Evolutionary conservation across 192 early-diverging fungal genomes (phyloP).

Genomic region (Rhizophlyctis rosea): DNA sequence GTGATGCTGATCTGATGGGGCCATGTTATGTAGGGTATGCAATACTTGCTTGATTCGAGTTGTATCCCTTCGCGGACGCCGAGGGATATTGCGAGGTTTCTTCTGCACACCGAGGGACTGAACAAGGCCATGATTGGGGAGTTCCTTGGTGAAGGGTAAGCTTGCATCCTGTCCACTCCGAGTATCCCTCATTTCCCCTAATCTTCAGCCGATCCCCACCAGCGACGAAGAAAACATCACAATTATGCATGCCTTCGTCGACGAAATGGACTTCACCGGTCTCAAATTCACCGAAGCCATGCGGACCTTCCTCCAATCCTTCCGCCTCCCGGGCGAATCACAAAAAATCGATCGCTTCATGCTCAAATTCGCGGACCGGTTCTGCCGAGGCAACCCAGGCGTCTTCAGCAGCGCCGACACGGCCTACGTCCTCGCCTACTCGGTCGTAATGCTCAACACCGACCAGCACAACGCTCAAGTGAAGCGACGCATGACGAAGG

Average conservation of each 20-base stretch:
- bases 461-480: conserved; percentile 88
- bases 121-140: conserved; percentile 90
- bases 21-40: conserved; percentile 69
- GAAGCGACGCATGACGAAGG: conserved; percentile 79
- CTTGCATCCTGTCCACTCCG: conserved; percentile 9
- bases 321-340: conserved; percentile 88
- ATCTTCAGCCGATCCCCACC: too few species aligned
- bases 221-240: conserved; percentile 84
- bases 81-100: conserved; percentile 69
- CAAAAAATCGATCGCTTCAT: conserved; percentile 98
- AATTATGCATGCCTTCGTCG: conserved; percentile 97
- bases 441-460: conserved; percentile 91
- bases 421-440: conserved; percentile 90
- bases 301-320: conserved; percentile 78
- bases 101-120: conserved; percentile 73
- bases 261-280: conserved; percentile 76
- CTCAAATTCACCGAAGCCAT: conserved; percentile 78
- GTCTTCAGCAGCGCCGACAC: conserved; percentile 89
- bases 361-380: conserved; percentile 96
- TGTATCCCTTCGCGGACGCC: conserved; percentile 69
- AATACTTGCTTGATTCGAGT: conserved; percentile 62
- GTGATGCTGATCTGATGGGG: too few species aligned
- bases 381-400: conserved; percentile 75
- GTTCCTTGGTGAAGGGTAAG: conserved; percentile 84
- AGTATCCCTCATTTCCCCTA: too few species aligned